Evolutionary conservation across 768 basidiomycete genomes (phyloP), one percentile per base, ranked within the genome.

Genomic region (Nidularia sp.): DNA sequence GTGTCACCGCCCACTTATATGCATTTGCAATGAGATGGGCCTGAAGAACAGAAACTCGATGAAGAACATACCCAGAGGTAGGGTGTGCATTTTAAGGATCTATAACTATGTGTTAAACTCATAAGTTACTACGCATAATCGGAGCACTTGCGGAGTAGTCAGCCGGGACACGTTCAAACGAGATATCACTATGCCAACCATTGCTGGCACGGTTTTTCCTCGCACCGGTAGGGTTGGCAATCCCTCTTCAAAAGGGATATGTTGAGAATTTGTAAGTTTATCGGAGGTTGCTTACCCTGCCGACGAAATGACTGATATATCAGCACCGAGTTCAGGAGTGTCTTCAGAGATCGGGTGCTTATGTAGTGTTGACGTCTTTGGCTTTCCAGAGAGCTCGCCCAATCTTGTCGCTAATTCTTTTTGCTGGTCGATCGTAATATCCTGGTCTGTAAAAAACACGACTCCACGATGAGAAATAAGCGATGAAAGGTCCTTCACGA

Each of bases 391-490:
- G 5, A 79, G 65, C 55, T 73, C 64, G 6, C 83, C 83, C 8
- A 85, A 61, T 13, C 70, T 65, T n/a, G 66, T 64, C 4, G 66
- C 79, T 13, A 85, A 77, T 48, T 68, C 58, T 53, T 75, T 77
- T 66, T 84, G 81, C 57, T 83, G 72, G 29, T 72, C 70, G 41
- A 79, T 62, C 3, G 62, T 69, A 48, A 86, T 61, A 55, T 77
- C 72, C 61, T 84, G 82, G 15, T 74, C 68, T 8, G 75, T 73
- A 73, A 86, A 82, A 67, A 86, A 86, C 4, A 85, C 81, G 45
- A 85, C 84, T 2, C 83, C 83, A 33, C 84, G 79, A 49, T 77
- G 78, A 31, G 73, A 75, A 35, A 77, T 71, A 41, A 83, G 71
- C 2, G 71, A 70, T 0, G 83, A 80, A 5, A 85, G 75, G 57